A percentile compares a stretch with the other conserved stretches of the same genome.
These are phyloP conservation scores for Tetradesmus obliquus DNA, from an alignment of 139 green algal species.

Conservation along the genomic window DNA sequence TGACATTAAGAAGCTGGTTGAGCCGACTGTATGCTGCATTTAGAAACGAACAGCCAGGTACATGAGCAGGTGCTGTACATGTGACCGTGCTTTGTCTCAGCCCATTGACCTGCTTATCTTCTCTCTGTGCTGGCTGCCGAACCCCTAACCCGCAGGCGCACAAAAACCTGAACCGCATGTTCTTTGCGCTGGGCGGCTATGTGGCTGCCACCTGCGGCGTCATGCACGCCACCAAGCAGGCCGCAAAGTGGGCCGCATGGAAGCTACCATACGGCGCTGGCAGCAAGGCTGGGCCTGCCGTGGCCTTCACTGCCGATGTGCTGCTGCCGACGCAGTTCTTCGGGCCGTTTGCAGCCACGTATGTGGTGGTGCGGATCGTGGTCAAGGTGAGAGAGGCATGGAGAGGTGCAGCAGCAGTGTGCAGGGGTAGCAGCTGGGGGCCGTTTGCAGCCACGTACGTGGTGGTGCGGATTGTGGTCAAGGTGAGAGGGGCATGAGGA, in stretches of 20 bases:
- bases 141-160: not conserved
- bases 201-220: constrained; percentile 28
- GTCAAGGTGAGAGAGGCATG: not conserved
- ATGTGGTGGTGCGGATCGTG: not conserved
- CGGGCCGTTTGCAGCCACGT: constrained; percentile 20
- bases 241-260: constrained; percentile 31
- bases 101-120: not conserved
- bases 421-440: not conserved
- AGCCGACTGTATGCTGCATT: too few species aligned
- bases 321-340: constrained; percentile 39
- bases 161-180: constrained; percentile 14
- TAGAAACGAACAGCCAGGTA: too few species aligned
- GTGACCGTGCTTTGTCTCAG: too few species aligned
- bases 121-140: not conserved
- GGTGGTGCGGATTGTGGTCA: not conserved
- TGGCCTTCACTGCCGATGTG: constrained; percentile 29
- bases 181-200: not conserved
- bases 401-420: not conserved
- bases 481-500: not conserved
- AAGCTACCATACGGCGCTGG: not conserved
- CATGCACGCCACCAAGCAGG: constrained; percentile 5
- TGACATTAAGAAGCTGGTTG: not conserved
- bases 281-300: constrained; percentile 18
- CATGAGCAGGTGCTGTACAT: too few species aligned
- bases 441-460: constrained; percentile 24